Conservation (phyloP, 192 early-diverging fungal species). For the Helicostylum pulchrum region DNA sequence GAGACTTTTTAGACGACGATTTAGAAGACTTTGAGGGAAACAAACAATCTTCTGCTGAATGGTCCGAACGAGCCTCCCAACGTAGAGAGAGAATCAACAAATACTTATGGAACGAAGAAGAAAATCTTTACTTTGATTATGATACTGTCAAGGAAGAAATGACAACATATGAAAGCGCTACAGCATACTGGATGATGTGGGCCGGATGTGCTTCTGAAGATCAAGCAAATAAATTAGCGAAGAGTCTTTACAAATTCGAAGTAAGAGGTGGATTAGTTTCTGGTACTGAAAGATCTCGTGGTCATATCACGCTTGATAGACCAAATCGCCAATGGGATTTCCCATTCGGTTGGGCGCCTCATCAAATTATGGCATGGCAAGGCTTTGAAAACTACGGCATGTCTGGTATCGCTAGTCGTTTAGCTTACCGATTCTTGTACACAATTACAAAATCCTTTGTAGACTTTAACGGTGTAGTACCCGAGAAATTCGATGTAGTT, state of each 20-base stretch:
- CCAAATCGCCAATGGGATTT: constrained; percentile 97
- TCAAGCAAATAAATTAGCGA: constrained; percentile 75
- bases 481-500: constrained; percentile 97
- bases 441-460: constrained; percentile 94
- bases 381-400: constrained; percentile 84
- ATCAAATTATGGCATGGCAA: constrained; percentile 97
- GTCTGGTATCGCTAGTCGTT: constrained; percentile 62
- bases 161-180: constrained; percentile 84
- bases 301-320: constrained; percentile 71
- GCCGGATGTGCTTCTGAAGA: constrained; percentile 70
- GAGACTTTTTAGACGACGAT: constrained; percentile 51
- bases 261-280: constrained; percentile 88
- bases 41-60: constrained; percentile 50
- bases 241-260: constrained; percentile 78
- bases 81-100: constrained; percentile 67
- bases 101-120: constrained; percentile 82
- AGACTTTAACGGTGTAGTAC: constrained; percentile 95
- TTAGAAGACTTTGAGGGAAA: constrained; percentile 34
- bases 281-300: constrained; percentile 89
- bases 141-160: constrained; percentile 66
- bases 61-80: constrained; percentile 61
- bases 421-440: constrained; percentile 94
- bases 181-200: constrained; percentile 91
- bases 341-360: constrained; percentile 94
- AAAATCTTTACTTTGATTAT: constrained; percentile 87